These are phyloP conservation scores for Colletotrichum cordylinicola DNA, from an alignment of 2,329 filamentous ascomycete species.

Conservation along the genomic window DNA sequence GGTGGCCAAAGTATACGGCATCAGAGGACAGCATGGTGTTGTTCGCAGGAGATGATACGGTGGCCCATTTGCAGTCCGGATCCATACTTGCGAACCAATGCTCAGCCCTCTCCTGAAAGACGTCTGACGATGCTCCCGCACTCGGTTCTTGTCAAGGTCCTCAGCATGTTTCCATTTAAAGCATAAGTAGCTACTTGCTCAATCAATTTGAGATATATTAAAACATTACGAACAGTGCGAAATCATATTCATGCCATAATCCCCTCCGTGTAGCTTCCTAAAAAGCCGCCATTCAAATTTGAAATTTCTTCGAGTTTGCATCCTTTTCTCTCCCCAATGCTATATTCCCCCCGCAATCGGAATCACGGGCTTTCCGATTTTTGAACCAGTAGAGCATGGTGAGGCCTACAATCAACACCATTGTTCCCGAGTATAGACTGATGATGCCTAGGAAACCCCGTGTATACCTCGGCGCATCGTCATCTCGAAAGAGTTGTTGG, in stretches of 20 bases:
- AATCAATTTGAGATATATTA: not conserved
- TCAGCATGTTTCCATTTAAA: not conserved
- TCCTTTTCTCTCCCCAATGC: not conserved
- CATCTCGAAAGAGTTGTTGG: not conserved
- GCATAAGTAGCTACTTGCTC: not conserved
- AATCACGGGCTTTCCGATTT: not conserved
- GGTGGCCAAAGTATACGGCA: constrained; percentile 28
- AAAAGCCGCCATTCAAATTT: not conserved
- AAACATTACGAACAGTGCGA: not conserved
- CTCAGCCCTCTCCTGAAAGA: constrained; percentile 24
- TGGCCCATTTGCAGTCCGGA: not conserved
- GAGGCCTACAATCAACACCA: not conserved
- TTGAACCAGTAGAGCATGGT: not conserved
- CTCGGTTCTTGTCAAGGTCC: not conserved
- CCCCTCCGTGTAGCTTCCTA: not conserved
- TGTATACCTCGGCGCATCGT: not conserved
- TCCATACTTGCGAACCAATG: not conserved
- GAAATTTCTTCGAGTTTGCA: not conserved
- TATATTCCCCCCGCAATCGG: not conserved
- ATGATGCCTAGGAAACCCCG: not conserved
- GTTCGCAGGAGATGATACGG: constrained; percentile 23
- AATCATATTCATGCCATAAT: not conserved
- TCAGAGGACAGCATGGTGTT: constrained; percentile 24
- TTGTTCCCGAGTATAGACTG: not conserved
- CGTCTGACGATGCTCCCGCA: not conserved